A percentile compares a stretch with the other conserved stretches of the same genome.
These are phyloP conservation scores for Xylaria sp. DNA, from an alignment of 2,329 filamentous ascomycete genomes.

Conservation along the genomic window DNA sequence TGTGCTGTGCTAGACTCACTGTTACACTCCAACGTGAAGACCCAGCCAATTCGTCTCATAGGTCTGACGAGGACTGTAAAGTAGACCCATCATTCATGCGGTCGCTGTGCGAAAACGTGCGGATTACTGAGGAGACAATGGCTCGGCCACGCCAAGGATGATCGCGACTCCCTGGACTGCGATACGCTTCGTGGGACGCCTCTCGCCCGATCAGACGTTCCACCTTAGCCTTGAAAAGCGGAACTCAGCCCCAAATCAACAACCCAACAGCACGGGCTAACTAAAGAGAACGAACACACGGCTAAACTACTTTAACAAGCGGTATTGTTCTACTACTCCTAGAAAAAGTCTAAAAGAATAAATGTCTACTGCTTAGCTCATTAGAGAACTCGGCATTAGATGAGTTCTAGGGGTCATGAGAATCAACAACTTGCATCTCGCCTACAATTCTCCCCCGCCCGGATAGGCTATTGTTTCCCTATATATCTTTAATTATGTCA, in stretches of 20 bases:
- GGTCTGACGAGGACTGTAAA: conserved; percentile 6
- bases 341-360: no score
- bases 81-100: conserved; percentile 47
- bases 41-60: neutral
- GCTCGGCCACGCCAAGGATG: conserved; percentile 10
- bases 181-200: neutral
- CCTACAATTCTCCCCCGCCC: neutral
- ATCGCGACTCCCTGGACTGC: neutral
- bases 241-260: no score
- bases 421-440: neutral
- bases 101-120: conserved; percentile 42
- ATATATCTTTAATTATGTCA: neutral
- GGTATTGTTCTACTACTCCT: neutral
- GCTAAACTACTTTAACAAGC: no score
- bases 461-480: neutral
- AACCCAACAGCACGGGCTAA: no score
- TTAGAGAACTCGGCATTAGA: no score
- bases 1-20: conserved; percentile 58
- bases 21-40: conserved; percentile 50
- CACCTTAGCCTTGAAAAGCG: no score
- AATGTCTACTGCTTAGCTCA: neutral
- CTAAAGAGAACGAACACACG: no score
- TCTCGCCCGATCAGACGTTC: neutral
- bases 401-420: neutral
- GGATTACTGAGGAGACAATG: conserved; percentile 46